Percentiles rank a stretch among this genome's conserved stretches.
These are phyloP conservation scores for Remersonia thermophila DNA, from an alignment of 2,329 filamentous ascomycete species.

Conservation along the genomic window DNA sequence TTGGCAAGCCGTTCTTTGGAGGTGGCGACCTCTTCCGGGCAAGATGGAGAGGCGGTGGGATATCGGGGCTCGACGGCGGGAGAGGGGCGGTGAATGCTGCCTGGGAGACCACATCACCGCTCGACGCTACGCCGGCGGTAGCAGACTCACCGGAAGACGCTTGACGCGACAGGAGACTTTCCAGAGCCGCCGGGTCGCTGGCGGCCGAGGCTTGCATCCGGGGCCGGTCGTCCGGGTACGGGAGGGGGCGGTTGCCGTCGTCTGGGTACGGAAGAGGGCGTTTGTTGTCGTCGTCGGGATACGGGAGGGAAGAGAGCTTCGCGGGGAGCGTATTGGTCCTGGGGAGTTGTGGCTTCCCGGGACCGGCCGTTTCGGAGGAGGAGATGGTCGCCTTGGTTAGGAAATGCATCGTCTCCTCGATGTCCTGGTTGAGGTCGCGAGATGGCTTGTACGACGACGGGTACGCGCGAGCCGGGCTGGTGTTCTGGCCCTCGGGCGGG, in stretches of 20 bases:
- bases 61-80: slow-evolving; percentile 7
- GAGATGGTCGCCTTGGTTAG: slow-evolving; percentile 6
- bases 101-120: background rate
- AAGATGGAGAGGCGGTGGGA: slow-evolving; percentile 10
- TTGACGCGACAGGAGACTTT: background rate
- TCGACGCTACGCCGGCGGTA: too few relatives aligned
- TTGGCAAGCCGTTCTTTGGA: slow-evolving; percentile 1
- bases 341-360: slow-evolving; percentile 4
- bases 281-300: too few relatives aligned
- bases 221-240: slow-evolving; percentile 13
- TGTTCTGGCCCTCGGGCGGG: slow-evolving; percentile 7
- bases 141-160: background rate
- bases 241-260: too few relatives aligned
- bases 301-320: slow-evolving; percentile 15
- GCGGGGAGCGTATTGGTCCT: slow-evolving; percentile 16
- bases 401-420: slow-evolving; percentile 11
- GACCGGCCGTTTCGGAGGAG: background rate
- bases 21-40: slow-evolving; percentile 7
- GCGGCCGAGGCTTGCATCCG: slow-evolving; percentile 3
- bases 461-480: slow-evolving; percentile 5
- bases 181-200: slow-evolving; percentile 3
- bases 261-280: too few relatives aligned
- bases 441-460: slow-evolving; percentile 13
- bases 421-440: slow-evolving; percentile 9
- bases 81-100: slow-evolving; percentile 7